These are phyloP conservation scores for Laguncularia racemosa DNA, from an alignment of 345 rosid genomes.

Conservation along the genomic window DNA sequence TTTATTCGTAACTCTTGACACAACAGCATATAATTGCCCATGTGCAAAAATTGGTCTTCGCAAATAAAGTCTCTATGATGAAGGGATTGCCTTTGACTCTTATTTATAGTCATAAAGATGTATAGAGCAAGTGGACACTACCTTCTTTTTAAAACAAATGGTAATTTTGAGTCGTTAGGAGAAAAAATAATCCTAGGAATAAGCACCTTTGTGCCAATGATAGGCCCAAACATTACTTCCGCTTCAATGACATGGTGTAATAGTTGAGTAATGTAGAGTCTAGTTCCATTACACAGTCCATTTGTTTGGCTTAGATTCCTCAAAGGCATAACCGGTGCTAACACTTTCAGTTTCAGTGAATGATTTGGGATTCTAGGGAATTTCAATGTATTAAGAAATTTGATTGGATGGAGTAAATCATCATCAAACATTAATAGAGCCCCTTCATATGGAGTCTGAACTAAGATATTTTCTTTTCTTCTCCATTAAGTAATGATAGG, in stretches of 20 bases:
- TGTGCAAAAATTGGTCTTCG: too few relatives aligned
- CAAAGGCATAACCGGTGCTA: background rate
- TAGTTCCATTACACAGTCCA: slow-evolving; percentile 7
- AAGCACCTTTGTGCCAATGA: background rate
- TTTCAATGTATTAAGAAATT: background rate
- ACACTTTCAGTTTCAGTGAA: background rate
- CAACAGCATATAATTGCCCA: too few relatives aligned
- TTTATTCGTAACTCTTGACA: too few relatives aligned
- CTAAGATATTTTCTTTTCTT: too few relatives aligned
- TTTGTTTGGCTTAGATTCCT: slow-evolving; percentile 1
- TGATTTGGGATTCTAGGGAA: background rate
- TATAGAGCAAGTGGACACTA: background rate
- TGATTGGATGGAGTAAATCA: background rate
- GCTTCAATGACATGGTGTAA: background rate
- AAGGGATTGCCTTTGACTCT: background rate
- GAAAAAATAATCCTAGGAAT: background rate
- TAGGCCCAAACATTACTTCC: background rate
- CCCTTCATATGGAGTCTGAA: background rate
- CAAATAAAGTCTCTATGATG: background rate
- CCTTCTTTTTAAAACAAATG: background rate
- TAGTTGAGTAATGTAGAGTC: background rate
- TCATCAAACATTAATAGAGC: background rate
- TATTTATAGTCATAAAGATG: slow-evolving; percentile 2
- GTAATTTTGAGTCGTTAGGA: background rate
- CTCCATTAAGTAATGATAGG: too few relatives aligned